Evolutionary conservation across 2,329 filamentous ascomycete species (phyloP), one percentile per base, ranked within the genome.

Genomic region (Exserohilum turcica): DNA sequence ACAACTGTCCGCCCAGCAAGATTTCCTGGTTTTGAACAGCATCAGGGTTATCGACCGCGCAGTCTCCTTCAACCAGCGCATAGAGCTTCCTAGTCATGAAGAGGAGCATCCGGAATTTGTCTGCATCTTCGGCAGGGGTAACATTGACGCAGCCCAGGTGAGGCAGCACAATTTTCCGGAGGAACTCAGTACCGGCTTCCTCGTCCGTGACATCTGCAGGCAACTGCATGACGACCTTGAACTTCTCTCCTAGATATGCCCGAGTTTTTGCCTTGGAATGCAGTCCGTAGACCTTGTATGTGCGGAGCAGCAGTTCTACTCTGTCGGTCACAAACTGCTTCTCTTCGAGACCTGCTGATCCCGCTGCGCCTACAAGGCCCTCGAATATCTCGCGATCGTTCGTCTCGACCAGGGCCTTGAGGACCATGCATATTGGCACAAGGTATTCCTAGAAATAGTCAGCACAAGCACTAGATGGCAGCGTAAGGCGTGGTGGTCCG

Each of bases 81-180:
- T 99, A 99, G 28, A 99, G 84, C 76, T 99, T 99, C 60, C 93
- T 84, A 66, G 92, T 90, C 92, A 97, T 97, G 78, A 97, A 95
- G 37, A 97, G 80, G 38, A 97, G 79, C 84, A 96, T 86, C 64
- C 89, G 88, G 78, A 96, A 97, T 76, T 99, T 99, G 80, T 97
- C 92, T 38, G 82, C 82, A 67, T 97, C 88, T 75, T 97, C 90
- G 49, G 86, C 81, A 57, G 92, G 88, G 0, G 90, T 93, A 29
- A 96, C 91, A 60, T 94, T 82, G 60, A 89, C 82, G 64, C 91
- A 92, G 51, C 93, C 93, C 15, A 99, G 81, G 77, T 99, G 93
- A 19, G 96, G 92, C 43, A 97, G 80, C 7, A 97, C 91, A 64
- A 99, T 87, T 76, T 87, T 92, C 60, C 92, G 85, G 61, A 99